phyloP scores from a whole-genome alignment of 1,284 basidiomycete genomes.

The Papiliotrema nemorosa region DNA sequence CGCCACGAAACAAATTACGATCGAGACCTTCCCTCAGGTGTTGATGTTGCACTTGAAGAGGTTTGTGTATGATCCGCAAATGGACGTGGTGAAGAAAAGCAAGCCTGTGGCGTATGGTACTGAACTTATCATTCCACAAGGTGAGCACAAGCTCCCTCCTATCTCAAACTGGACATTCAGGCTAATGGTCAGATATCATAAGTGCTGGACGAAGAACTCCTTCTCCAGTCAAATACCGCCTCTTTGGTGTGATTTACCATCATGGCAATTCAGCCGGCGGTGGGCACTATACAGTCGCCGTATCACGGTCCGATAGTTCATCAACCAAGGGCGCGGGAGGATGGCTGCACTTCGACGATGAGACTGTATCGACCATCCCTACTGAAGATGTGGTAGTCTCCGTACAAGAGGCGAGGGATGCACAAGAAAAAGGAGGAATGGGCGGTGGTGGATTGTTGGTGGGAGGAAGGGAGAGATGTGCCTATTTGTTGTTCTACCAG shows the following conservation, averaged over 20 bases:
- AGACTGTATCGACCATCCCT: slow-evolving; percentile 68
- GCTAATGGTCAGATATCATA: slow-evolving; percentile 59
- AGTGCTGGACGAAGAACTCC: slow-evolving; percentile 56
- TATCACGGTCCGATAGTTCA: slow-evolving; percentile 58
- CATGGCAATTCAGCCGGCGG: slow-evolving; percentile 87
- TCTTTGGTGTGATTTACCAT: slow-evolving; percentile 95
- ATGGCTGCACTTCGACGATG: slow-evolving; percentile 95
- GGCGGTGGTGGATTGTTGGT: slow-evolving; percentile 56
- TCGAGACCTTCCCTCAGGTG: slow-evolving; percentile 81
- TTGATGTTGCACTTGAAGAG: slow-evolving; percentile 90
- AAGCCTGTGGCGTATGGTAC: slow-evolving; percentile 78
- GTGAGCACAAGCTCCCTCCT: slow-evolving; percentile 47
- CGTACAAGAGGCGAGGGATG: slow-evolving; percentile 37
- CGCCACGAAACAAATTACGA: slow-evolving; percentile 80
- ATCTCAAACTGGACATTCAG: neutral
- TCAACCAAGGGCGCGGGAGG: slow-evolving; percentile 50
- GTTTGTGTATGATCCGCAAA: slow-evolving; percentile 75
- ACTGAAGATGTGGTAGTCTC: slow-evolving; percentile 71
- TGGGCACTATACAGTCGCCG: slow-evolving; percentile 93
- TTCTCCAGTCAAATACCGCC: slow-evolving; percentile 64
- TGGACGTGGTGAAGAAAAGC: slow-evolving; percentile 69
- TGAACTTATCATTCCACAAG: slow-evolving; percentile 69
- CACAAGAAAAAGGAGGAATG: slow-evolving; percentile 4
- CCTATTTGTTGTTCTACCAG: slow-evolving; percentile 85
- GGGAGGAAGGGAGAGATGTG: slow-evolving; percentile 53